These are phyloP conservation scores for Phytopythium mirpurense DNA, from an alignment of 352 stramenopile species.

Conservation along the genomic window DNA sequence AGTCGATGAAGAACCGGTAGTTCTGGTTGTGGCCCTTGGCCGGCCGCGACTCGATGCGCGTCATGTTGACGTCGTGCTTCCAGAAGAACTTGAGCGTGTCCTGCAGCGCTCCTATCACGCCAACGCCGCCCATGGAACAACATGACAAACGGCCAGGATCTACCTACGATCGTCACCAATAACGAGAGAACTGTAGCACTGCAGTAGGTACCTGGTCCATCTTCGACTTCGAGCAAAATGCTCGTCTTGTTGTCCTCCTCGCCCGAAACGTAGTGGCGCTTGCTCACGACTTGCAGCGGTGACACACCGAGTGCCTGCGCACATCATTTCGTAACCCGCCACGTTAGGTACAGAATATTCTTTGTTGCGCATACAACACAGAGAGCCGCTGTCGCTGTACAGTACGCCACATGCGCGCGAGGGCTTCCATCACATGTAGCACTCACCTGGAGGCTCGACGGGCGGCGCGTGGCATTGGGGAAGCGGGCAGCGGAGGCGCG, in stretches of 20 bases:
- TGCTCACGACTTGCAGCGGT: slow-evolving; percentile 1
- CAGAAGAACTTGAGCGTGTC: slow-evolving; percentile 96
- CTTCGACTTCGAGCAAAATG: slow-evolving; percentile 69
- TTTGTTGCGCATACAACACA: too few species aligned
- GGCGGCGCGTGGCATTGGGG: neutral
- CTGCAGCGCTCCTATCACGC: slow-evolving; percentile 79
- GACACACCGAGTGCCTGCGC: neutral
- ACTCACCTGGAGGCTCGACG: slow-evolving; percentile 3
- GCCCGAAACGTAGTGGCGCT: slow-evolving; percentile 12
- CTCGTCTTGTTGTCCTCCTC: slow-evolving; percentile 67
- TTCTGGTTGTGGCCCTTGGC: slow-evolving; percentile 75
- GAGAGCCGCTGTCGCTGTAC: too few species aligned
- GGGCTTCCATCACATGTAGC: too few species aligned
- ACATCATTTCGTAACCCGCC: neutral
- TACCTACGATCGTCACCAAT: neutral
- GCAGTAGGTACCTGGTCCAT: slow-evolving; percentile 28
- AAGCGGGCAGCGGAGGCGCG: neutral
- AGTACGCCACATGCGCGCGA: too few species aligned
- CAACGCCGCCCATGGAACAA: too few species aligned
- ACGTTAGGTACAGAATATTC: neutral
- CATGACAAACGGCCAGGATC: too few species aligned
- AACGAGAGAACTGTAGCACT: too few species aligned
- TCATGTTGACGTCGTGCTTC: slow-evolving; percentile 97
- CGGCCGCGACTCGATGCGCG: slow-evolving; percentile 93
- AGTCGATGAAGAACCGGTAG: slow-evolving; percentile 94